Percentiles rank a stretch among this genome's conserved stretches.
phyloP scores from a whole-genome alignment of 2,329 filamentous ascomycete genomes.

The Graphilbum ipis-grandicollis region DNA sequence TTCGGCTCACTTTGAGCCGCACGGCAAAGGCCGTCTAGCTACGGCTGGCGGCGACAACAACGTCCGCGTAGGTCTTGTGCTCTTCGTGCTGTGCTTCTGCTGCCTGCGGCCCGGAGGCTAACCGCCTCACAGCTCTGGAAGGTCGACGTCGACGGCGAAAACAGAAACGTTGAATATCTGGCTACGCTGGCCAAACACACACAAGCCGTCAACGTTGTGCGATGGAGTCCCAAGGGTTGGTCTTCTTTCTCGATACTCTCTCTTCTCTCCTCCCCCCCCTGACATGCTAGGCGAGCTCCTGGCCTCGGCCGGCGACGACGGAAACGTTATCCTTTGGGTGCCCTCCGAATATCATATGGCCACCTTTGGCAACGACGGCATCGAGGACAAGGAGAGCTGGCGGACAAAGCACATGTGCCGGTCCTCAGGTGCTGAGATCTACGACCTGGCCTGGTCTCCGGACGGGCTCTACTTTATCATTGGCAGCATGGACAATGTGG shows the following conservation, averaged over 20 bases:
- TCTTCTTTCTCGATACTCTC: slow-evolving; percentile 4
- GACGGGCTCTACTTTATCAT: slow-evolving; percentile 93
- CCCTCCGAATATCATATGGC: slow-evolving; percentile 59
- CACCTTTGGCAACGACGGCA: slow-evolving; percentile 63
- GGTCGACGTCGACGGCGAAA: slow-evolving; percentile 68
- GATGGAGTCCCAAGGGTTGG: slow-evolving; percentile 84
- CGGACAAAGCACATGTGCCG: slow-evolving; percentile 95
- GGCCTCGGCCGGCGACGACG: slow-evolving; percentile 90
- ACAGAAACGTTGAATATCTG: slow-evolving; percentile 78
- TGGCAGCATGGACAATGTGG: slow-evolving; percentile 98
- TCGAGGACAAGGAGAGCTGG: slow-evolving; percentile 95
- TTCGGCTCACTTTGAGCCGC: slow-evolving; percentile 88
- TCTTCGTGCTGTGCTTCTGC: not conserved
- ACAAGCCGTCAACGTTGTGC: slow-evolving; percentile 93
- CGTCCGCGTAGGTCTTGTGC: slow-evolving; percentile 50
- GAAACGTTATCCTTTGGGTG: slow-evolving; percentile 93
- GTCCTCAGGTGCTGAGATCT: slow-evolving; percentile 88
- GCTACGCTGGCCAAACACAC: slow-evolving; percentile 87
- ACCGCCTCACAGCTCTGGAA: slow-evolving; percentile 58
- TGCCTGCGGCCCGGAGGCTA: not conserved
- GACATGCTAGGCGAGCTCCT: slow-evolving; percentile 59
- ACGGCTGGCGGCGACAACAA: slow-evolving; percentile 95
- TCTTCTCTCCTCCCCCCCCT: not conserved
- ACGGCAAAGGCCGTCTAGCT: slow-evolving; percentile 78
- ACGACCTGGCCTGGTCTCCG: slow-evolving; percentile 97